phyloP scores from a whole-genome alignment of 306 rosid genomes.

The Malus sieversii region DNA sequence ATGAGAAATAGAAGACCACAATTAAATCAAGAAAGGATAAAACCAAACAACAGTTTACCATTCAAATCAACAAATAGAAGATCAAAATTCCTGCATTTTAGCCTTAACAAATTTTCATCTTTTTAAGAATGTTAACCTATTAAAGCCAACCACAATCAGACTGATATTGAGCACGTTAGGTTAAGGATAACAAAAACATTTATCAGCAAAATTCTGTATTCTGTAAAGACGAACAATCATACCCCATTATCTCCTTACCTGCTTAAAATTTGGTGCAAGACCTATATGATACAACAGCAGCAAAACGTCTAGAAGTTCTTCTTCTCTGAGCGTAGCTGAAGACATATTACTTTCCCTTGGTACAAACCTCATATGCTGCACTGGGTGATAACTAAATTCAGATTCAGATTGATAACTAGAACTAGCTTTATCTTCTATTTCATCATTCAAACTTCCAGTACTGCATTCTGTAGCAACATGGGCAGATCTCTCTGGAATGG shows the following conservation, averaged over 20 bases:
- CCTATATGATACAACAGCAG: constrained; percentile 86
- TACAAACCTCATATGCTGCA: constrained; percentile 51
- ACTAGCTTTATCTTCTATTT: constrained; percentile 81
- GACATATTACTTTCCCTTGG: constrained; percentile 61
- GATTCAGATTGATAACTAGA: constrained; percentile 82
- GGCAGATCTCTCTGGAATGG: constrained; percentile 76
- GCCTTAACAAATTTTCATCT: background rate
- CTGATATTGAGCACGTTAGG: background rate
- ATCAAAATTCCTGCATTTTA: background rate
- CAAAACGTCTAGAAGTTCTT: constrained; percentile 77
- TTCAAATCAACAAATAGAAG: background rate
- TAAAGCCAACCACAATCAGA: background rate
- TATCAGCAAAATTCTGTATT: background rate
- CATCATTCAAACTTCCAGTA: constrained; percentile 73
- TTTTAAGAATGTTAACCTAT: background rate
- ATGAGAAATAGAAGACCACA: background rate
- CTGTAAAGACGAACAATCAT: background rate
- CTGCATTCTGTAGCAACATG: constrained; percentile 82
- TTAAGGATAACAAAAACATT: background rate
- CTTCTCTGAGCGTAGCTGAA: constrained; percentile 67
- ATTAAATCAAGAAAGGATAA: background rate
- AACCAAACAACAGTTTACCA: background rate
- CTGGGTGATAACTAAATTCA: constrained; percentile 48
- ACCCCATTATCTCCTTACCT: constrained; percentile 41
- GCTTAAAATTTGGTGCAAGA: constrained; percentile 85